phyloP scores from a whole-genome alignment of 768 basidiomycete genomes.

The Trametes punicea region DNA sequence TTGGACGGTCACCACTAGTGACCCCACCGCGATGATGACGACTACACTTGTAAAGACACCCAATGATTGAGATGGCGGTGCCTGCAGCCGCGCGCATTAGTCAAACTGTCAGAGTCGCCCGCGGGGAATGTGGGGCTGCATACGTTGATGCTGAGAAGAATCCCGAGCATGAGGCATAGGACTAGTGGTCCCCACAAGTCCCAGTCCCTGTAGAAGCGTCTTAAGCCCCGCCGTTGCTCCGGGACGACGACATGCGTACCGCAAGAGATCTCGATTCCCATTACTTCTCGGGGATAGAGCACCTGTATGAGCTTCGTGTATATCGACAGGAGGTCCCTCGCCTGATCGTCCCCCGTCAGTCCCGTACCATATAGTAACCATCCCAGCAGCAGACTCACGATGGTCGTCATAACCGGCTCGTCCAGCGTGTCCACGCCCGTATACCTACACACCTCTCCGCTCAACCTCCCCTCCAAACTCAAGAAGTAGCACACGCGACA shows the following conservation, averaged over 20 bases:
- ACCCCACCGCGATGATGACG: slow-evolving; percentile 87
- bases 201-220: slow-evolving; percentile 68
- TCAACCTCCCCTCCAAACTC: background rate
- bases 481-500: slow-evolving; percentile 26
- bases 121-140: slow-evolving; percentile 22
- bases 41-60: slow-evolving; percentile 94
- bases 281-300: slow-evolving; percentile 76
- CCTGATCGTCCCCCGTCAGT: slow-evolving; percentile 41
- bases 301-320: slow-evolving; percentile 93
- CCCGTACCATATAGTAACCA: background rate
- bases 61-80: slow-evolving; percentile 77
- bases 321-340: slow-evolving; percentile 85
- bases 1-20: slow-evolving; percentile 90
- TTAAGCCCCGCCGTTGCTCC: background rate
- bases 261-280: slow-evolving; percentile 74
- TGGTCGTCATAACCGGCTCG: slow-evolving; percentile 85
- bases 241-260: slow-evolving; percentile 40
- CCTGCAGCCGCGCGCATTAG: slow-evolving; percentile 41
- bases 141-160: slow-evolving; percentile 85
- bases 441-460: slow-evolving; percentile 43
- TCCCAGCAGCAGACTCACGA: slow-evolving; percentile 51
- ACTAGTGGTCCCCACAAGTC: slow-evolving; percentile 96
- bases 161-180: slow-evolving; percentile 72
- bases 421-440: slow-evolving; percentile 88
- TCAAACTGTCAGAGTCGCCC: background rate